Evolutionary conservation across 768 basidiomycete species (phyloP), one percentile per base, ranked within the genome.

Genomic region (Amyloporia xantha): DNA sequence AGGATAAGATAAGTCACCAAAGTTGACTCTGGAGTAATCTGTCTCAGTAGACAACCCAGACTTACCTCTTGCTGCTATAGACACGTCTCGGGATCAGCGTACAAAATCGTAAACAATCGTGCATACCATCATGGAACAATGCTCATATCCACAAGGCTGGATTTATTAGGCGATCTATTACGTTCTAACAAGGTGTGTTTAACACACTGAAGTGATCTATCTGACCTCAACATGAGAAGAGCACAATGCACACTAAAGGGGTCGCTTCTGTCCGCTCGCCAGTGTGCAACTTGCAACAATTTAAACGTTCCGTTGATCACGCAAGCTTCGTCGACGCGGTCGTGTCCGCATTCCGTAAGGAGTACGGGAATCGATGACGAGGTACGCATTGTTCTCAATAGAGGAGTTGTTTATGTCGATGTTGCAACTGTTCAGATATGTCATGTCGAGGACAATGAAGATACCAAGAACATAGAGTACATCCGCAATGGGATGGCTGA

Each of bases 61-160:
- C 30, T 41, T 17, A 36, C 15, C 37, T 33, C 10, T 4, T 25
- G 10, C 17, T 55, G 58, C 53, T 50, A 56, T 28, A 53, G 10
- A 50, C 63, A 98, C 91, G 85, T 97, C 53, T 98, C 95, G 41
- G 96, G 96, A 36, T 97, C 93, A 7, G 96, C 96, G 10, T 99
- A 96, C 71, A 97, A 96, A 68, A 89, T 99, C 48, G 84, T 86
- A 38, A 87, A 82, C 56, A 80, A 81, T 45, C 75, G 96, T 24
- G 92, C 93, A 5, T 98, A 97, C 68, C 95, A 98, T 58, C 96
- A 99, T 58, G 96, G 96, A 0, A 99, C 96, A 13, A 99, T 99
- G 96, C 78, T 99, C 23, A 86, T 98, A 19, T 84, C 89, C 6
- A 91, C 92, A 2, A 68, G 75, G 40, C 74, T 97, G 24, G 71